Evolutionary conservation across 495 filamentous ascomycete genomes (phyloP).

Genomic region (Hypoxylon subgilvum): DNA sequence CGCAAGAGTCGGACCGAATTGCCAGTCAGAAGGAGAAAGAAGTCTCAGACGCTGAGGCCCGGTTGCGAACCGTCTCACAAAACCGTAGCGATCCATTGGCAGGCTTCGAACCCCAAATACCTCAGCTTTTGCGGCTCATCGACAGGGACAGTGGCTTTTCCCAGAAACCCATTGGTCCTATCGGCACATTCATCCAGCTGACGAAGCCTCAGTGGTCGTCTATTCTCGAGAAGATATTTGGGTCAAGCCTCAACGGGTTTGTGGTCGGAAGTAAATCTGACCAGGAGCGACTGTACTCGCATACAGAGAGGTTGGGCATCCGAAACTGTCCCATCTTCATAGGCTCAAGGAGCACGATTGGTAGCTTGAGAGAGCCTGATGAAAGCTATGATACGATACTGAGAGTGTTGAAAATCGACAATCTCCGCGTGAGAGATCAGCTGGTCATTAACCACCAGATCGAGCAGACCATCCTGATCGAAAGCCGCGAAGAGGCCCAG

Average conservation of each 20-base stretch:
- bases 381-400: slow-evolving; percentile 74
- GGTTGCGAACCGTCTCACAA: slow-evolving; percentile 41
- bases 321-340: slow-evolving; percentile 70
- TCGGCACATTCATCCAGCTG: slow-evolving; percentile 76
- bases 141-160: slow-evolving; percentile 68
- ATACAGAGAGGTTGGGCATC: slow-evolving; percentile 65
- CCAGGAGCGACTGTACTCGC: slow-evolving; percentile 60
- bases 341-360: slow-evolving; percentile 61
- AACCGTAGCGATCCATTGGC: slow-evolving; percentile 41
- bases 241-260: slow-evolving; percentile 70
- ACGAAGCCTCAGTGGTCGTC: slow-evolving; percentile 81
- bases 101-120: slow-evolving; percentile 68
- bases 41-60: slow-evolving; percentile 57
- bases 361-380: slow-evolving; percentile 75
- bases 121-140: slow-evolving; percentile 69
- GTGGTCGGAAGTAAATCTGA: slow-evolving; percentile 79
- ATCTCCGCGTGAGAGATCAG: slow-evolving; percentile 75
- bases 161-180: slow-evolving; percentile 78
- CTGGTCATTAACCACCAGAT: slow-evolving; percentile 82
- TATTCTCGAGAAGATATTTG: slow-evolving; percentile 78
- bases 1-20: slow-evolving; percentile 46
- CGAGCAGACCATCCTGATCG: slow-evolving; percentile 83
- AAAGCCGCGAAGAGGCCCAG: slow-evolving; percentile 67
- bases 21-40: slow-evolving; percentile 50
- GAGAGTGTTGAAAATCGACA: slow-evolving; percentile 79